Conservation (phyloP, 208 protist species). For the Novymonas esmeraldas region DNA sequence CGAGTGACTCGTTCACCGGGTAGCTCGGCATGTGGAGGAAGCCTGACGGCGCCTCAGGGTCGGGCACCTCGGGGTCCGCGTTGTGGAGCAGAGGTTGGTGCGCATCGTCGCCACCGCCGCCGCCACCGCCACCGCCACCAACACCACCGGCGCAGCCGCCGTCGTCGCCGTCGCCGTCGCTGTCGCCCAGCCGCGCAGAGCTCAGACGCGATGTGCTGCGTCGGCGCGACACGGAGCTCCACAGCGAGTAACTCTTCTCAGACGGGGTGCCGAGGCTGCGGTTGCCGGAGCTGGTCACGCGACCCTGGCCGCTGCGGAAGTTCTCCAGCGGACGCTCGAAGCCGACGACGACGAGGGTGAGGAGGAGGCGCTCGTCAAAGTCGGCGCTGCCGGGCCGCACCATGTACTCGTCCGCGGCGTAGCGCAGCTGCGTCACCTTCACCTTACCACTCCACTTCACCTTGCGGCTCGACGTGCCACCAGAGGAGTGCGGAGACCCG, state of each 20-base stretch:
- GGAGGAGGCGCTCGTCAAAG: conserved; percentile 42
- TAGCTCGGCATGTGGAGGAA: conserved; percentile 38
- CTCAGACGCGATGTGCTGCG: conserved; percentile 18
- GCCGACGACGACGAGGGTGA: conserved; percentile 37
- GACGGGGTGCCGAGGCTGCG: conserved; percentile 18
- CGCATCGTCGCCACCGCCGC: conserved; percentile 3
- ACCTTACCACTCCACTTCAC: conserved; percentile 51
- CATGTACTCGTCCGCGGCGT: conserved; percentile 46
- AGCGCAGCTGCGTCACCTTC: conserved; percentile 40
- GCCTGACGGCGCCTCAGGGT: conserved; percentile 29
- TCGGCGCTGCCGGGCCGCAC: conserved; percentile 32
- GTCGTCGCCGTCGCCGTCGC: conserved; percentile 14
- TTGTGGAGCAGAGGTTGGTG: conserved; percentile 14
- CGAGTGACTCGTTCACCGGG: conserved; percentile 30
- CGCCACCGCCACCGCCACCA: conserved; percentile 1
- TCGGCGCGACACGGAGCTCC: conserved; percentile 18
- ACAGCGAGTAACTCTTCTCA: conserved; percentile 25
- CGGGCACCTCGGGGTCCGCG: conserved; percentile 22
- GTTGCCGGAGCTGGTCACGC: conserved; percentile 14
- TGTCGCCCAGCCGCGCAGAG: conserved; percentile 12
- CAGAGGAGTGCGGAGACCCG: conserved; percentile 9
- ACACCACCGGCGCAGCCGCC: no score
- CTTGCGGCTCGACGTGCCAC: conserved; percentile 21
- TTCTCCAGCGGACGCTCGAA: conserved; percentile 34
- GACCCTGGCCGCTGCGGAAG: not conserved